These are phyloP conservation scores for Kwoniella pini DNA, from an alignment of 768 basidiomycete species.

Conservation along the genomic window DNA sequence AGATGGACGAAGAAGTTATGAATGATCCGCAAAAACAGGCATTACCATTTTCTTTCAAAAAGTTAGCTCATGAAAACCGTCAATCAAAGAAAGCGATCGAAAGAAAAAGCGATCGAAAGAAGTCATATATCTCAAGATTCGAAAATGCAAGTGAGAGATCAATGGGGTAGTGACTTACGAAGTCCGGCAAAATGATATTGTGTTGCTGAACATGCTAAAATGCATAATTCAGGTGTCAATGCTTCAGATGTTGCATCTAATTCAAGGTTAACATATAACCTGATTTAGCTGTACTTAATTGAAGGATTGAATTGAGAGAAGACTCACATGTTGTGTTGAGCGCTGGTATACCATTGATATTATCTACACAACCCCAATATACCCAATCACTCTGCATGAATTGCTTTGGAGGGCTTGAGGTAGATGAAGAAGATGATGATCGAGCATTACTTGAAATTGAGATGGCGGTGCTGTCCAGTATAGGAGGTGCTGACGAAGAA, in stretches of 20 bases:
- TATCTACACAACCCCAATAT: slow-evolving; percentile 4
- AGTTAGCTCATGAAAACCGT: too few relatives aligned
- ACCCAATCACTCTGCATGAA: background rate
- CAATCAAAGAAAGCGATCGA: too few relatives aligned
- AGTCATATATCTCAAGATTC: too few relatives aligned
- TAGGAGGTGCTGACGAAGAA: background rate
- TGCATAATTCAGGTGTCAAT: slow-evolving; percentile 4
- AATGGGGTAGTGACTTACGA: background rate
- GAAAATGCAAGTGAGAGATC: background rate
- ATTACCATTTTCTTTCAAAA: slow-evolving; percentile 1
- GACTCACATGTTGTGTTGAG: slow-evolving; percentile 11
- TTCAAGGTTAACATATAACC: too few relatives aligned
- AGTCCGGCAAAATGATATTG: slow-evolving; percentile 9
- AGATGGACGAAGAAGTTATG: background rate
- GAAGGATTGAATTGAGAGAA: background rate
- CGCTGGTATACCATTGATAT: slow-evolving; percentile 4
- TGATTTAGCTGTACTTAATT: background rate
- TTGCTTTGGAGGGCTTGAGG: background rate
- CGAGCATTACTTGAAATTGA: too few relatives aligned
- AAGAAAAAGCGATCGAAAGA: too few relatives aligned
- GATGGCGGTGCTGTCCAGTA: too few relatives aligned
- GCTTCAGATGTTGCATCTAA: slow-evolving; percentile 13
- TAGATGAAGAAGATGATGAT: background rate
- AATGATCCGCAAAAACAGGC: slow-evolving; percentile 8
- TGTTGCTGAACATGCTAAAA: slow-evolving; percentile 2